These are phyloP conservation scores for Erysiphe pulchra DNA, from an alignment of 2,329 filamentous ascomycete species.

Conservation along the genomic window DNA sequence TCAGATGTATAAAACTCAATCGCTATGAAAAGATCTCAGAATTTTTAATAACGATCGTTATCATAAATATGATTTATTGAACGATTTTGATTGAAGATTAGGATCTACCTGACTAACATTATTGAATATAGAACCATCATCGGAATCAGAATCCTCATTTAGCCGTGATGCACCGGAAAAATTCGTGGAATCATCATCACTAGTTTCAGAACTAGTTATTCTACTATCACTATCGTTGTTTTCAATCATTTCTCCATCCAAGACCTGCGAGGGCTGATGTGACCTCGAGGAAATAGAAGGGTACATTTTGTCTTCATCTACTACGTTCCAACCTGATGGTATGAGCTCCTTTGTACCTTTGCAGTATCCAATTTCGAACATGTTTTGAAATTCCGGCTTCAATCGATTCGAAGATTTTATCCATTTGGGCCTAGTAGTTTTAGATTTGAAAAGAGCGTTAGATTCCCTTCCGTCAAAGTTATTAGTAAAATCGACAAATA, in stretches of 20 bases:
- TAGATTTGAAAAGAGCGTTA: slow-evolving; percentile 3
- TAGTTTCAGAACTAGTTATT: slow-evolving; percentile 22
- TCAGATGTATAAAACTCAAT: neutral
- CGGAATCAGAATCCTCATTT: slow-evolving; percentile 30
- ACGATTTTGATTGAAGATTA: neutral
- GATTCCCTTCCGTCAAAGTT: neutral
- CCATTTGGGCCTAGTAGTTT: slow-evolving; percentile 22
- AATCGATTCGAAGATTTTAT: slow-evolving; percentile 29
- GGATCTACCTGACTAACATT: neutral
- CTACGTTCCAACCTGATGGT: slow-evolving; percentile 41
- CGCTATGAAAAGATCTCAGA: neutral
- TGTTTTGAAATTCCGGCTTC: slow-evolving; percentile 32
- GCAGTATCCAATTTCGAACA: slow-evolving; percentile 57
- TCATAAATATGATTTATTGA: neutral
- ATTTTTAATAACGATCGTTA: neutral
- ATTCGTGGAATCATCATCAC: slow-evolving; percentile 19
- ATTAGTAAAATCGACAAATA: neutral
- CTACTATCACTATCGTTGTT: slow-evolving; percentile 7
- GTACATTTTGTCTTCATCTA: slow-evolving; percentile 32
- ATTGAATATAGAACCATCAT: slow-evolving; percentile 5
- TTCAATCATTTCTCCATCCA: slow-evolving; percentile 2
- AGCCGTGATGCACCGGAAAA: slow-evolving; percentile 22
- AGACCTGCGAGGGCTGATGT: slow-evolving; percentile 7
- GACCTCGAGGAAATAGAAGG: slow-evolving; percentile 22
- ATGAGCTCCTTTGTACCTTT: slow-evolving; percentile 26